Percentiles rank a stretch among this genome's conserved stretches.
Evolutionary conservation across 495 filamentous ascomycete genomes (phyloP).

Genomic region (Umbilicaria muhlenbergii): DNA sequence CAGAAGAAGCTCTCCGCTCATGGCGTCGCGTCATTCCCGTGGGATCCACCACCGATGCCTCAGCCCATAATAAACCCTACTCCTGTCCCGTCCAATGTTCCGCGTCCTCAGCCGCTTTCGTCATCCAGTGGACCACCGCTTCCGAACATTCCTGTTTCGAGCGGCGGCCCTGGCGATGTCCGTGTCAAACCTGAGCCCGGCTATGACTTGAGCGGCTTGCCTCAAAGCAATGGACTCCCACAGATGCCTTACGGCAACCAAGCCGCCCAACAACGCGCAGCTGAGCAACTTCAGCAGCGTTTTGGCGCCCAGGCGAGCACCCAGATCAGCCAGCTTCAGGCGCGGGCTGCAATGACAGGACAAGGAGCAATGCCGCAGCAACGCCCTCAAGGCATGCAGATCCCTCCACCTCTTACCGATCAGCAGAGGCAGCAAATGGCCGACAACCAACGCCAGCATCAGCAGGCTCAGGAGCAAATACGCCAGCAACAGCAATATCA

Average conservation of each 20-base stretch:
- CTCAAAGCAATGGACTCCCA: slow-evolving; percentile 24
- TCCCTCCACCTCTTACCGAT: slow-evolving; percentile 25
- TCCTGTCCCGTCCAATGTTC: slow-evolving; percentile 47
- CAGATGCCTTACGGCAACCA: slow-evolving; percentile 25
- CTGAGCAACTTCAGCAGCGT: slow-evolving; percentile 47
- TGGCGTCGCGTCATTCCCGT: slow-evolving; percentile 77
- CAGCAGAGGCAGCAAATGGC: slow-evolving; percentile 14
- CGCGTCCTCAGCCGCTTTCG: slow-evolving; percentile 18
- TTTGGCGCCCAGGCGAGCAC: slow-evolving; percentile 56
- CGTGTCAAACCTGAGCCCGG: slow-evolving; percentile 66
- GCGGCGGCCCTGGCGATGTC: slow-evolving; percentile 21
- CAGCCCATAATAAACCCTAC: slow-evolving; percentile 30
- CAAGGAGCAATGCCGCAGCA: slow-evolving; percentile 30
- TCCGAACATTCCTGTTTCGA: slow-evolving; percentile 8
- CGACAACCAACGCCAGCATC: slow-evolving; percentile 23
- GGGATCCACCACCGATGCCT: slow-evolving; percentile 58
- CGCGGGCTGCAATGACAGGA: slow-evolving; percentile 24
- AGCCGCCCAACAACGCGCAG: slow-evolving; percentile 50
- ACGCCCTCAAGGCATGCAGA: slow-evolving; percentile 29
- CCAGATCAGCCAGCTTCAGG: slow-evolving; percentile 51
- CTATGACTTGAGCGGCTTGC: slow-evolving; percentile 28
- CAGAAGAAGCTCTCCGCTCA: slow-evolving; percentile 73
- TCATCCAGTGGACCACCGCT: slow-evolving; percentile 11
- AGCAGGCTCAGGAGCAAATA: slow-evolving; percentile 26
- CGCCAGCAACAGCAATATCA: slow-evolving; percentile 30